Evolutionary conservation across 139 green algal genomes (phyloP).

Genomic region (Chlorella ohadii): DNA sequence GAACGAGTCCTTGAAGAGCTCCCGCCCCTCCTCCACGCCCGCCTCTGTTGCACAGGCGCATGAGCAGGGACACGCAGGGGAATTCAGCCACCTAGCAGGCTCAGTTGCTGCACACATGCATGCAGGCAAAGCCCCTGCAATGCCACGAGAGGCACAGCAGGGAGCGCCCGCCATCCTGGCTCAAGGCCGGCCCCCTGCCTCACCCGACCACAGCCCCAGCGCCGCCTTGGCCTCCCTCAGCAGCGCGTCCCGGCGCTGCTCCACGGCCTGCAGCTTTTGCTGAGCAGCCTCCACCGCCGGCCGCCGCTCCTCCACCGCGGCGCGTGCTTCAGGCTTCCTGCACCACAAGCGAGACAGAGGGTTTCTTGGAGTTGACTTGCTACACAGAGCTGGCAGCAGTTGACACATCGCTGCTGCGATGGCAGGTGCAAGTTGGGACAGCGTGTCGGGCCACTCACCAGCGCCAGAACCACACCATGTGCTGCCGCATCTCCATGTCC

Average conservation of each 20-base stretch:
- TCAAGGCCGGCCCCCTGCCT: not conserved
- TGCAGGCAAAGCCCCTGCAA: too few species aligned
- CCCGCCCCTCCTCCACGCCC: constrained; percentile 53
- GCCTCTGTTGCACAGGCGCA: constrained; percentile 27
- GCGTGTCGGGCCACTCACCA: too few species aligned
- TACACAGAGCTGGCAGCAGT: too few species aligned
- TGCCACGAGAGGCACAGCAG: not conserved
- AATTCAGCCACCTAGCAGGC: too few species aligned
- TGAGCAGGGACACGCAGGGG: too few species aligned
- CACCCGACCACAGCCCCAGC: constrained; percentile 60
- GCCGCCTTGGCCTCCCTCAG: constrained; percentile 49
- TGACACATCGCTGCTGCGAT: too few species aligned
- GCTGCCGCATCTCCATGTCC: constrained; percentile 1
- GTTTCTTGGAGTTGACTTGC: too few species aligned
- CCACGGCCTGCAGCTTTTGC: not conserved
- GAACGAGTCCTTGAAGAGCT: constrained; percentile 58
- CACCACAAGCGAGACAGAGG: too few species aligned
- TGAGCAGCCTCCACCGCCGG: constrained; percentile 19
- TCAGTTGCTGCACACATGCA: too few species aligned
- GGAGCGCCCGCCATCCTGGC: not conserved
- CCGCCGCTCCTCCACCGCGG: constrained; percentile 20
- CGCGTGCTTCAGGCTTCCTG: constrained; percentile 24
- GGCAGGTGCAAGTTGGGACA: too few species aligned
- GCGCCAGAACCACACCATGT: constrained; percentile 67
- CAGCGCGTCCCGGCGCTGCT: not conserved